Percentiles rank a stretch among this genome's conserved stretches.
These are phyloP conservation scores for Schizopora paradoxa DNA, from an alignment of 1,284 basidiomycete genomes.

Conservation along the genomic window DNA sequence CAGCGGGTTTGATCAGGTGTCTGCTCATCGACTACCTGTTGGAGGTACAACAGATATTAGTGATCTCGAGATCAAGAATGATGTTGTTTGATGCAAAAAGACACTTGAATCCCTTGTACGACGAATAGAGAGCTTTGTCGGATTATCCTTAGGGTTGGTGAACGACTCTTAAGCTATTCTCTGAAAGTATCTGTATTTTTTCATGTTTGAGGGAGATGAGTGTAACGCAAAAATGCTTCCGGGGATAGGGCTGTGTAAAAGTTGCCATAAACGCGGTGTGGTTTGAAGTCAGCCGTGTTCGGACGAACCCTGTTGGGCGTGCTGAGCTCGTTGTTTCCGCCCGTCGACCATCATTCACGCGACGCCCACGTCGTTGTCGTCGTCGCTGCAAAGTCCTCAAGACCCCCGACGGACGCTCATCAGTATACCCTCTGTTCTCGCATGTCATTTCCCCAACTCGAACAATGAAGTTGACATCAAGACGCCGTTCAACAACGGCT, in stretches of 20 bases:
- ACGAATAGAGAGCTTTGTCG: too few species aligned
- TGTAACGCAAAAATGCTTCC: not conserved
- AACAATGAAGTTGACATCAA: conserved; percentile 17
- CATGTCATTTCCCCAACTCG: conserved; percentile 16
- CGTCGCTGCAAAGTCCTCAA: conserved; percentile 1
- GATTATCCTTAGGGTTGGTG: too few species aligned
- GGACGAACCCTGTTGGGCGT: not conserved
- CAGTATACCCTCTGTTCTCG: conserved; percentile 12
- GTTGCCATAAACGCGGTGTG: conserved; percentile 6
- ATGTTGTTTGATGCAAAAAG: conserved; percentile 22
- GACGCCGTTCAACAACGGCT: conserved; percentile 18
- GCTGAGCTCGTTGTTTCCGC: conserved; percentile 5
- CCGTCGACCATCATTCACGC: conserved; percentile 13
- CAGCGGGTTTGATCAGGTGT: conserved; percentile 45
- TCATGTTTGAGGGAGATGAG: not conserved
- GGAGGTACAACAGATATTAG: conserved; percentile 41
- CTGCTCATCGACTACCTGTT: conserved; percentile 45
- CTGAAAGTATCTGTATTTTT: not conserved
- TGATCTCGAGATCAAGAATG: conserved; percentile 40
- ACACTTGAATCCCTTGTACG: too few species aligned
- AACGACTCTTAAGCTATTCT: too few species aligned
- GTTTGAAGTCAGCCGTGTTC: conserved; percentile 5
- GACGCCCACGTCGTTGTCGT: conserved; percentile 12
- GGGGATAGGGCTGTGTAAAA: conserved; percentile 6
- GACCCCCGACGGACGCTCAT: conserved; percentile 10